Evolutionary conservation across 345 rosid species (phyloP).

Genomic region (Hevea brasiliensis): DNA sequence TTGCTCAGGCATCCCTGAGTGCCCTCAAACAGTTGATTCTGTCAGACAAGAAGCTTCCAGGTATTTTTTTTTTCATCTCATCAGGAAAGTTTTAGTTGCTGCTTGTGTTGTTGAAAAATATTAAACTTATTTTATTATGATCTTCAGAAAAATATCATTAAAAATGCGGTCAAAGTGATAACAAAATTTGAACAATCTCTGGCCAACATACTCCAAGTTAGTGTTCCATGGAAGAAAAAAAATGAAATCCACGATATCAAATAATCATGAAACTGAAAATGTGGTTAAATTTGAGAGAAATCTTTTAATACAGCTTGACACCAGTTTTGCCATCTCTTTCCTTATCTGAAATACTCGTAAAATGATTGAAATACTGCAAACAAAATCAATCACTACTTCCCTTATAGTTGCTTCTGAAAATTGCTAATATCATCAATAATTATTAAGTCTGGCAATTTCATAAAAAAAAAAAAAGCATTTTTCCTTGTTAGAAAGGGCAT

Average conservation of each 20-base stretch:
- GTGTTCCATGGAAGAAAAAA: no score
- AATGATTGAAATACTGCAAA: no score
- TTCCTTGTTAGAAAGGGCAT: no score
- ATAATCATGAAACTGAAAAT: no score
- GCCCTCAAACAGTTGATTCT: slow-evolving; percentile 76
- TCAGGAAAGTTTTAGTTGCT: neutral
- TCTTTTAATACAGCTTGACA: neutral
- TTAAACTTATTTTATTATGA: neutral
- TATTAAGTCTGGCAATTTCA: no score
- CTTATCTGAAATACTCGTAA: no score
- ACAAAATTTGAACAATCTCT: neutral
- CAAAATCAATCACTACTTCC: no score
- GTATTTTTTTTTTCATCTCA: slow-evolving; percentile 35
- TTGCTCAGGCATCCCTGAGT: slow-evolving; percentile 83
- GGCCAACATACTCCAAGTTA: neutral
- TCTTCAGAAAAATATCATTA: neutral
- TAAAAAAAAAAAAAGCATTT: no score
- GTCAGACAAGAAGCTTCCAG: slow-evolving; percentile 78
- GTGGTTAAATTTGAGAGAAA: no score
- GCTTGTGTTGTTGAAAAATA: neutral
- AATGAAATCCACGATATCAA: no score
- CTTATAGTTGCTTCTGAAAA: no score
- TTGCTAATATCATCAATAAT: no score
- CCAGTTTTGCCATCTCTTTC: neutral
- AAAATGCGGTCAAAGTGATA: neutral